phyloP scores from a whole-genome alignment of 352 stramenopile species.

The Pythium phragmiticola region DNA sequence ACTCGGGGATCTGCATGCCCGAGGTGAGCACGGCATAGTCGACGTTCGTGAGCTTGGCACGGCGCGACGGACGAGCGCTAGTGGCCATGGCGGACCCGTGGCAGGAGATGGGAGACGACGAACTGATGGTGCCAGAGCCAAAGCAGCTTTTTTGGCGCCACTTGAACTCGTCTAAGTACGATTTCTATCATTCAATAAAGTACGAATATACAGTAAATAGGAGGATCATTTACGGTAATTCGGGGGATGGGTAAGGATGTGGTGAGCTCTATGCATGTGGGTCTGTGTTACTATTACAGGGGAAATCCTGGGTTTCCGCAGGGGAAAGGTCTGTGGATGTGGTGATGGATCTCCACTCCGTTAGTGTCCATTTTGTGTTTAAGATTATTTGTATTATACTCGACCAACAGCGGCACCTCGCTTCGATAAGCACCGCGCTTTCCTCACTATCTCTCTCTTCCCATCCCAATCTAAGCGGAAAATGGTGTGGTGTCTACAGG shows the following conservation, averaged over 20 bases:
- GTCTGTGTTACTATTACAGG: too few species aligned
- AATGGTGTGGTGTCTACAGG: constrained; percentile 11
- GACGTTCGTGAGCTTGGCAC: constrained; percentile 71
- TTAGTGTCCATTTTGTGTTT: not conserved
- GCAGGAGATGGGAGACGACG: too few species aligned
- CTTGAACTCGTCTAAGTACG: constrained; percentile 22
- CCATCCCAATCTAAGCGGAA: not conserved
- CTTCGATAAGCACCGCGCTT: constrained; percentile 11
- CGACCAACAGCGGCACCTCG: constrained; percentile 7
- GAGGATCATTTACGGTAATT: too few species aligned
- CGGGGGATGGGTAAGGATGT: too few species aligned
- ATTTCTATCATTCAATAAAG: not conserved
- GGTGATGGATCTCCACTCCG: too few species aligned
- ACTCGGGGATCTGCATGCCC: constrained; percentile 77
- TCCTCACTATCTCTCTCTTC: constrained; percentile 5
- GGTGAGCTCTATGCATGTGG: too few species aligned
- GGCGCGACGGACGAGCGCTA: constrained; percentile 44
- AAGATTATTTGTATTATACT: constrained; percentile 18
- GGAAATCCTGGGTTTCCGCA: too few species aligned
- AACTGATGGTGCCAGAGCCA: not conserved
- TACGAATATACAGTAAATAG: not conserved
- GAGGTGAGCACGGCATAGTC: constrained; percentile 81
- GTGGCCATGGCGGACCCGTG: not conserved
- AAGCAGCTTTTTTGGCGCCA: constrained; percentile 18
- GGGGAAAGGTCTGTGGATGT: too few species aligned